These are phyloP conservation scores for Verticillium klebahnii DNA, from an alignment of 2,329 filamentous ascomycete genomes.

Conservation along the genomic window DNA sequence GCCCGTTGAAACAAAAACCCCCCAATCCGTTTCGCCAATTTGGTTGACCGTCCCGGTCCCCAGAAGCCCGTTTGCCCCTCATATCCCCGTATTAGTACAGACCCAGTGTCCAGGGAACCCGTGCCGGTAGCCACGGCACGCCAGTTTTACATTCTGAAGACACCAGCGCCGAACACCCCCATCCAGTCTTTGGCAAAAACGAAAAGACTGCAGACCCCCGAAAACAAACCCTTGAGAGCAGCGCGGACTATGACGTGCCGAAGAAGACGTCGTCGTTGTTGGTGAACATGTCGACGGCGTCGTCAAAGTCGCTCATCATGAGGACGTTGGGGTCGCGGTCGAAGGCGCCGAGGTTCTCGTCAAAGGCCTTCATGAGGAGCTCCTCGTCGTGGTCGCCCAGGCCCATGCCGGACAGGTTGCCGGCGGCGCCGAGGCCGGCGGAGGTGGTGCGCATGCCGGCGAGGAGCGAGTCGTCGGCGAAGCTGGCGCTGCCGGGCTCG, in stretches of 20 bases:
- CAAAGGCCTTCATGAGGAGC: conserved; percentile 38
- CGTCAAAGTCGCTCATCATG: conserved; percentile 47
- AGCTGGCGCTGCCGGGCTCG: conserved; percentile 29
- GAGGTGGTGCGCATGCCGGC: conserved; percentile 16
- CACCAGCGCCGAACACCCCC: neutral
- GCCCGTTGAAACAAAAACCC: neutral
- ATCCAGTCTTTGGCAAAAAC: neutral
- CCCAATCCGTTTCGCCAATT: neutral
- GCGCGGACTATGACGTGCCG: conserved; percentile 23
- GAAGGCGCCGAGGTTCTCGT: conserved; percentile 31
- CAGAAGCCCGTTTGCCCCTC: neutral
- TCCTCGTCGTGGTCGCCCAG: conserved; percentile 39
- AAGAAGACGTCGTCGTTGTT: conserved; percentile 50
- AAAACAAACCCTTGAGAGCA: too few species aligned
- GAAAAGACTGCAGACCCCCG: neutral
- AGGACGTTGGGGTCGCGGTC: conserved; percentile 43
- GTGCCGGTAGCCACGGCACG: neutral
- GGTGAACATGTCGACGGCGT: conserved; percentile 45
- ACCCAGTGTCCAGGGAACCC: neutral
- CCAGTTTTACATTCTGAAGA: neutral
- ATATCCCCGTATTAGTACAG: neutral
- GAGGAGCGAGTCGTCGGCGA: conserved; percentile 21
- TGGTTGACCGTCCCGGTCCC: neutral
- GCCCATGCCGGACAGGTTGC: conserved; percentile 14
- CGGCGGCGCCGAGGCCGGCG: neutral